Base-by-base conservation (phyloP, 1,139 yeast genomes). In the Scheffersomyces insectosa region DNA sequence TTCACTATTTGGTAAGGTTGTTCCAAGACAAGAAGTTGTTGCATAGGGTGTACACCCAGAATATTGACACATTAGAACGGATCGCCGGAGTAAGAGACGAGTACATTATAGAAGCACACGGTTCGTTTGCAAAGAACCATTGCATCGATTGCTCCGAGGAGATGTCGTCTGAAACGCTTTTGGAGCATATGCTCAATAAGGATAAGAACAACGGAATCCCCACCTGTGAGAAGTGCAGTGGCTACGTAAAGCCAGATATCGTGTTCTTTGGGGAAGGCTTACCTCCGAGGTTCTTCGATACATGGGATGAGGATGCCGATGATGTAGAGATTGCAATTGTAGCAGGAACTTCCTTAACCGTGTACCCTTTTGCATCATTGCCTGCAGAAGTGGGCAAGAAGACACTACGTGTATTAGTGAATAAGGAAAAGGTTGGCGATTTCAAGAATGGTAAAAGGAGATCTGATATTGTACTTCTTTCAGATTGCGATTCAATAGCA, bases 321-420 rank as follows among this genome's bases (percentile, higher is more conserved):
- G 68, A 70, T 0, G 77, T 86, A n/a, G 90, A 85, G 50, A 61
- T 91, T 25, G 91, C 89, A 0, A 80, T 91, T 25, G 89, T 93
- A 2, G 97, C 96, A 0, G 99, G 99, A 1, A 90, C 97, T 0
- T 88, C 97, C 0, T 73, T 91, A 37, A 81, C 91, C 0, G 98
- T 93, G 1, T 81, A 80, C 48, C 99, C 99, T 1, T 93, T 91
- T 73, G 96, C 97, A 0, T 72, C 82, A 7, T 67, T 91, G 39
- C 97, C 97, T 0, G 67, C 79, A 3, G 89, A 86, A 55, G 79
- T 85, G 0, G 72, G 72, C 3, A 51, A 56, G 1, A 57, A 65
- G 1, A 66, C 79, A n/a, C 60, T 73, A 5, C 70, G 98, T 45
- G 80, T 85, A 0, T 70, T 91, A 47, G 76, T 89, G 29, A 91